These are phyloP conservation scores for Amanita exitialis DNA, from an alignment of 768 basidiomycete genomes.

Conservation along the genomic window DNA sequence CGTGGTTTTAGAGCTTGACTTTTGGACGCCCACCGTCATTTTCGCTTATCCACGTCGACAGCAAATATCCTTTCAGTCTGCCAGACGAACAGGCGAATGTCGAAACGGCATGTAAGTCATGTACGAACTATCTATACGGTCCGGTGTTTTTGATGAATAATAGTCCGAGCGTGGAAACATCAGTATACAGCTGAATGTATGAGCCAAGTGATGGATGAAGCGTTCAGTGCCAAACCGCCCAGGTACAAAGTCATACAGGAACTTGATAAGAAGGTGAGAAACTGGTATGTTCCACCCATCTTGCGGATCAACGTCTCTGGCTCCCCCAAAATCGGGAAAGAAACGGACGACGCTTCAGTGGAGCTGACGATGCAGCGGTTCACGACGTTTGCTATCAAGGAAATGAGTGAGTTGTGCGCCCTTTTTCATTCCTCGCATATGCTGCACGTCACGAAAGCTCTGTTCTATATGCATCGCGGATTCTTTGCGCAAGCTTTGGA, in stretches of 20 bases:
- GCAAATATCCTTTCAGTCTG: slow-evolving; percentile 38
- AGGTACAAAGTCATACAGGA: slow-evolving; percentile 53
- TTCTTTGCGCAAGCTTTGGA: slow-evolving; percentile 66
- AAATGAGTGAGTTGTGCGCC: slow-evolving; percentile 41
- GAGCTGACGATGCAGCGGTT: slow-evolving; percentile 62
- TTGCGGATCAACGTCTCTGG: slow-evolving; percentile 53
- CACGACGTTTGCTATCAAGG: slow-evolving; percentile 55
- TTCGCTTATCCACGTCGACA: slow-evolving; percentile 44
- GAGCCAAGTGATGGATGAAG: slow-evolving; percentile 55
- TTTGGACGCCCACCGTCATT: slow-evolving; percentile 66
- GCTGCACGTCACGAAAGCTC: slow-evolving; percentile 23
- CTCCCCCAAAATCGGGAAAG: slow-evolving; percentile 30
- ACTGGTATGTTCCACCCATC: slow-evolving; percentile 54
- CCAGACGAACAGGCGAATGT: slow-evolving; percentile 35
- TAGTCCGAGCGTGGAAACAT: slow-evolving; percentile 65
- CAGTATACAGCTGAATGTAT: slow-evolving; percentile 52
- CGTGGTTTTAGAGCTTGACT: slow-evolving; percentile 43
- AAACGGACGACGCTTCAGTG: slow-evolving; percentile 36
- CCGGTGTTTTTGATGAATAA: slow-evolving; percentile 2
- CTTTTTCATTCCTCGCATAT: neutral
- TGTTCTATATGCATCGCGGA: slow-evolving; percentile 68
- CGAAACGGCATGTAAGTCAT: slow-evolving; percentile 54
- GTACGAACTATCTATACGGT: slow-evolving; percentile 1
- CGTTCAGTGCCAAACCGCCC: slow-evolving; percentile 52
- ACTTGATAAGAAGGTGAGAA: slow-evolving; percentile 56